phyloP scores from a whole-genome alignment of 2,329 filamentous ascomycete genomes.

The Pseudopithomyces chartarum region DNA sequence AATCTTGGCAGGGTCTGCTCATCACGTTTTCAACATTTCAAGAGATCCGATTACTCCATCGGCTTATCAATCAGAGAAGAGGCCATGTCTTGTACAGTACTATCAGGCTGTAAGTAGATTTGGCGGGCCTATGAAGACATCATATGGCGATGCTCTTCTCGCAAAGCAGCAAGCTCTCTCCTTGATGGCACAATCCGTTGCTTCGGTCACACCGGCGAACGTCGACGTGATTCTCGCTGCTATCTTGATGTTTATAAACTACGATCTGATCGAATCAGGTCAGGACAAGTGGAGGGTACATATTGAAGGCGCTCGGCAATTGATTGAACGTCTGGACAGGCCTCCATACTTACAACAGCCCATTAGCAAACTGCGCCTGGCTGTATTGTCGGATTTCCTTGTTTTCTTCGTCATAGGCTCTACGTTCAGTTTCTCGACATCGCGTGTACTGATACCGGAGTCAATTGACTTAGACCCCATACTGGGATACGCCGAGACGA shows the following conservation, averaged over 20 bases:
- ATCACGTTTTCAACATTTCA: constrained; percentile 51
- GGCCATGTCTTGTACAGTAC: constrained; percentile 38
- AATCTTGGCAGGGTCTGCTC: constrained; percentile 55
- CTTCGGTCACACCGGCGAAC: constrained; percentile 33
- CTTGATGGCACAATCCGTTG: constrained; percentile 45
- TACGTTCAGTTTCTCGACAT: constrained; percentile 35
- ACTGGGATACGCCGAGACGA: constrained; percentile 45
- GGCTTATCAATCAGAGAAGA: constrained; percentile 36
- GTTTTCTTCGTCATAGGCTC: constrained; percentile 44
- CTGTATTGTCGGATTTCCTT: constrained; percentile 42
- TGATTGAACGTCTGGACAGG: constrained; percentile 48
- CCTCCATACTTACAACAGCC: constrained; percentile 30
- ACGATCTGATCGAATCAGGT: constrained; percentile 57
- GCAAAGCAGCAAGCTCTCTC: constrained; percentile 55
- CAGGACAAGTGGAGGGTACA: constrained; percentile 58
- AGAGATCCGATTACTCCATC: constrained; percentile 41
- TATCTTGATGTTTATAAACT: constrained; percentile 56
- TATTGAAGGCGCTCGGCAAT: constrained; percentile 55
- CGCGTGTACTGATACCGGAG: constrained; percentile 34
- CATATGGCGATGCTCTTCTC: constrained; percentile 46
- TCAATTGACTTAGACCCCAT: constrained; percentile 40
- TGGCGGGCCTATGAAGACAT: constrained; percentile 38
- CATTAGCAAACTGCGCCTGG: constrained; percentile 40
- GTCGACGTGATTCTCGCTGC: constrained; percentile 52
- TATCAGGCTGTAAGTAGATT: constrained; percentile 47